Evolutionary conservation across 2,329 filamentous ascomycete species (phyloP).

Genomic region (Xylariaceae sp.): DNA sequence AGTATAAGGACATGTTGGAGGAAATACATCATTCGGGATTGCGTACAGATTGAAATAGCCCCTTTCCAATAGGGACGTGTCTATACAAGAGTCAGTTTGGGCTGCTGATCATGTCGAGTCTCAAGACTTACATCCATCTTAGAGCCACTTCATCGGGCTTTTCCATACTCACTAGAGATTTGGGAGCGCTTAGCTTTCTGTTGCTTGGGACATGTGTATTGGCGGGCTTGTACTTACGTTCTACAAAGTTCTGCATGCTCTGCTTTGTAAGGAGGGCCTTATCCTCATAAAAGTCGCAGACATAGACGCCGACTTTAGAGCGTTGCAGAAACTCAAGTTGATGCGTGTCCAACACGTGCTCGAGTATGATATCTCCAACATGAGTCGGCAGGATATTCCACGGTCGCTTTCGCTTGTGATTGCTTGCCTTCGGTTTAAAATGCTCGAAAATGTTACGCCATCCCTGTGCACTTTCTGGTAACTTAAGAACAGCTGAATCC

Average conservation of each 20-base stretch:
- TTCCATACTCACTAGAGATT: conserved; percentile 2
- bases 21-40: background rate
- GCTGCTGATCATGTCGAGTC: background rate
- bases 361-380: background rate
- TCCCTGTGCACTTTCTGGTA: conserved; percentile 1
- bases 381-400: conserved; percentile 2
- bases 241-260: conserved; percentile 2
- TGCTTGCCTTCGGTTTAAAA: background rate
- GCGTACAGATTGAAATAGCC: conserved; percentile 10
- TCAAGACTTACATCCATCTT: conserved; percentile 9
- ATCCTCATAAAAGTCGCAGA: conserved; percentile 4
- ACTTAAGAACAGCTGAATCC: background rate
- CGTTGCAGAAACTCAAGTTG: conserved; percentile 4
- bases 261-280: background rate
- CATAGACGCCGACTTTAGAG: conserved; percentile 2
- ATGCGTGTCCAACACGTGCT: background rate
- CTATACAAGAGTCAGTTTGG: background rate
- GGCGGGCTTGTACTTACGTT: conserved; percentile 1
- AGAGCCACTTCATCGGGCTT: conserved; percentile 4
- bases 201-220: too few relatives aligned
- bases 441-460: conserved; percentile 1
- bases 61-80: conserved; percentile 7
- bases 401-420: background rate
- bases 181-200: background rate
- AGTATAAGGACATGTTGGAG: background rate